Evolutionary conservation across 1,139 yeast species (phyloP), one percentile per base, ranked within the genome.

Genomic region (Candida sanyaensis): DNA sequence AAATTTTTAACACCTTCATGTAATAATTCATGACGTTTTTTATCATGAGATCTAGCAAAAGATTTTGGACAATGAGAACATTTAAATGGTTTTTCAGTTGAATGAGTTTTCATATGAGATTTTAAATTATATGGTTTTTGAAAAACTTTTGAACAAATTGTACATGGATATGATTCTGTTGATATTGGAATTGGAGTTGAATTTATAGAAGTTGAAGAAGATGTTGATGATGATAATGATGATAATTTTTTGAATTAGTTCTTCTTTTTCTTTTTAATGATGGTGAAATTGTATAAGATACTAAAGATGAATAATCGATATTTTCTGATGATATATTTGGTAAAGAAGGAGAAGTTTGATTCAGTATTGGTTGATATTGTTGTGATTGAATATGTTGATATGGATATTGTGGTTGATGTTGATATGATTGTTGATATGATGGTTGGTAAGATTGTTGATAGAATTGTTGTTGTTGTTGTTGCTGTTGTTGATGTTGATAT

Each of bases 21-120:
- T 6, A 81, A 61, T 36, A 71, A 62, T 54, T 81, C 85, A 59
- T 81, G 86, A 50, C 86, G 68, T 55, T 78, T 78, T 51, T 77
- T 70, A 59, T 81, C 86, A 57, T 81, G 86, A 37, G 78, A 71
- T 37, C 86, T 64, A 12, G 85, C 84, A 66, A 81, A 81, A 12
- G 74, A 65, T 57, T 79, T 77, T 11, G 69, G 62, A 57, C 86
- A 81, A 48, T 65, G 63, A 26, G 70, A 61, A 56, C 86, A 81
- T 46, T 71, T 68, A 60, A 63, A 80, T 1, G 86, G 86, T 51
- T 77, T 77, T 29, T 78, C 84, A n/a, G 69, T 65, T 5, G 82
- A 77, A 60, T 81, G 86, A 1, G 84, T 76, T 53, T 75, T 78
- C 75, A 76, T 71, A 58, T 81, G 86, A 17, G 80, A 74, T 56